Base-by-base conservation (phyloP, 306 rosid species). In the Betula pendula region DNA sequence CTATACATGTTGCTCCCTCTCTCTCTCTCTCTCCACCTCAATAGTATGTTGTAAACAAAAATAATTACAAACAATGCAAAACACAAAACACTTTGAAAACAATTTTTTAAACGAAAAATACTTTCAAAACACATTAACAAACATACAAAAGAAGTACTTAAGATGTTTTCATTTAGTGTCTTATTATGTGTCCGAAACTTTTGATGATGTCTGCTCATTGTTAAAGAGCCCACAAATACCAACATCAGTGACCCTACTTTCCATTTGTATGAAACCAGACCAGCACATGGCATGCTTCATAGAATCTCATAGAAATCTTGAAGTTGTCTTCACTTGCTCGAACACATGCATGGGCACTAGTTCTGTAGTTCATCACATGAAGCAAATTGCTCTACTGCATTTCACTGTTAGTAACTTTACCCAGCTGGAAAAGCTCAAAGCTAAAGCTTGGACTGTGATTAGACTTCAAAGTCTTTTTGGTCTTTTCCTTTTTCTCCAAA, bases 241-340 rank as follows among this genome's bases (percentile, higher is more conserved):
- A 73, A 51, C 33, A 58, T 68, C 55, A 14, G 27, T 52, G 81
- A 49, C 82, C 87, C 82, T 49, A 73, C 87, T 7, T 31, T 50
- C 82, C 51, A 24, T 80, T 7, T 53, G 6, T 62, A 53, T 16
- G 40, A 47, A 69, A 70, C 42, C 74, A 72, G 56, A 73, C 24
- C 22, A 44, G 44, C 87, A 84, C 87, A 76, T 84, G 84, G 84
- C 68, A 44, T 72, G 79, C 70, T 70, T 20, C 47, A 12, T 20
- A 56, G 40, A 70, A 48, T 75, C 73, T 42, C 25, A 19, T 29
- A 1, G 17, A 65, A 17, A 47, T 74, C 77, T 75, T 56, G 49
- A 45, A 52, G 40, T 53, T 78, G 55, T 59, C 58, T 74, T 20
- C 11, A 25, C 63, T 47, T 47, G 58, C 47, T 38, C 44, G 27